Conservation (phyloP, 1,139 yeast genomes). For the Yamadazyma atlantica region DNA sequence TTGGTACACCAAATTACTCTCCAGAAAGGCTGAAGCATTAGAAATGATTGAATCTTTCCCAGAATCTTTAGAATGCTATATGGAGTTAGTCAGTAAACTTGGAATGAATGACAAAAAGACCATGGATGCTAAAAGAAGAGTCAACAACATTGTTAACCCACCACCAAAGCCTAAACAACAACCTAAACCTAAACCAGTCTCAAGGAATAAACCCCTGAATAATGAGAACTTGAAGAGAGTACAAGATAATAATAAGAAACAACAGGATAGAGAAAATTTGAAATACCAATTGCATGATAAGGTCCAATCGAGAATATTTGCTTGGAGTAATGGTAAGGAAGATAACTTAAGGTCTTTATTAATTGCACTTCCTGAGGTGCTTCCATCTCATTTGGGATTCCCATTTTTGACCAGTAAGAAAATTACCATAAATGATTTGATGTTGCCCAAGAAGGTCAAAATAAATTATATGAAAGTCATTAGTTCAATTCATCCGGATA, state of each 20-base stretch:
- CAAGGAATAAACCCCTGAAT: slow-evolving; percentile 13
- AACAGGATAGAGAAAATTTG: slow-evolving; percentile 54
- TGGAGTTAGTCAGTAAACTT: slow-evolving; percentile 53
- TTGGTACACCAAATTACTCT: slow-evolving; percentile 70
- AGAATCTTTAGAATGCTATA: slow-evolving; percentile 64
- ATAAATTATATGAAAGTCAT: slow-evolving; percentile 89
- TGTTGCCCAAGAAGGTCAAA: slow-evolving; percentile 89
- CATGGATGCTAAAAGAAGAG: slow-evolving; percentile 82
- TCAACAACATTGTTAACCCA: slow-evolving; percentile 64
- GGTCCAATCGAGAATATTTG: slow-evolving; percentile 52
- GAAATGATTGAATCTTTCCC: slow-evolving; percentile 74
- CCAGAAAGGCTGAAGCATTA: slow-evolving; percentile 76
- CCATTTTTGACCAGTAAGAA: slow-evolving; percentile 39
- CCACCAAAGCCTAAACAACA: slow-evolving; percentile 19
- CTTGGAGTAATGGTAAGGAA: slow-evolving; percentile 76
- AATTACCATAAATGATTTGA: slow-evolving; percentile 66
- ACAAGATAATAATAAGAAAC: slow-evolving; percentile 45
- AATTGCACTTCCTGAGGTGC: slow-evolving; percentile 60
- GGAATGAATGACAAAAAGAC: slow-evolving; percentile 66
- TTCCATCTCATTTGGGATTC: slow-evolving; percentile 63
- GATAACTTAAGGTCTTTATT: slow-evolving; percentile 75
- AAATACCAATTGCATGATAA: slow-evolving; percentile 59
- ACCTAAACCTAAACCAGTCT: slow-evolving; percentile 15
- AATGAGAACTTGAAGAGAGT: slow-evolving; percentile 23
- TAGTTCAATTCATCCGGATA: slow-evolving; percentile 92